Evolutionary conservation across 2,329 filamentous ascomycete species (phyloP), one percentile per base, ranked within the genome.

Genomic region (Diaporthe helianthi): DNA sequence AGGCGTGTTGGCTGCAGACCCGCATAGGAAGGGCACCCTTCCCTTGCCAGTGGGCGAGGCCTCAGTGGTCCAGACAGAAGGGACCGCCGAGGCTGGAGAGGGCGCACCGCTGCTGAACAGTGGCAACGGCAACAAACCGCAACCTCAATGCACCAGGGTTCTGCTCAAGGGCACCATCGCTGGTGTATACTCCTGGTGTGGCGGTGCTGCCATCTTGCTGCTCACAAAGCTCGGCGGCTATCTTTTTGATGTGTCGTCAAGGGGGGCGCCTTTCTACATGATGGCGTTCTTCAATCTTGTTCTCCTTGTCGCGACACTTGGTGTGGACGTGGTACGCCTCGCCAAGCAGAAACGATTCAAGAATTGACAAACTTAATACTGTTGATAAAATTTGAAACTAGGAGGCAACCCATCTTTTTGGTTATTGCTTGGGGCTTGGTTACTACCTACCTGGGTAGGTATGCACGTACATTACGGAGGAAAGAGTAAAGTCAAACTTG

Each of bases 131-230:
- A 33, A 55, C 33, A 66, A 55, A 52, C 17, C 53, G 19, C 53
- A 54, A 19, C 51, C 72, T 69, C 69, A 71, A 3, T 76, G 80
- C 19, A 85, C 85, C 10, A 80, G 87, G 17, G 84, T 89, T 46
- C 81, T 84, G 36, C 86, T 98, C 65, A 98, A 98, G 81, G 96
- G 96, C 15, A 95, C 93, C 17, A 96, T 99, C 73, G 95, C 96
- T 0, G 96, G 96, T 2, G 91, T 98, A 1, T 99, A 99, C 80
- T 97, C 93, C 65, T 88, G 97, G 72, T 94, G 92, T 68, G 96
- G 96, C 13, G 96, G 95, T 17, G 92, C 90, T 0, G 96, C 94
- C 0, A 99, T 99, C 65, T 79, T 99, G 67, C 80, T 98, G 6
- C 85, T 99, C 19, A 98, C 96, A 0, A 99, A 99, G 80, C 79